Evolutionary conservation across 2,329 filamentous ascomycete species (phyloP), one percentile per base, ranked within the genome.

Genomic region (Aureobasidium sp.): DNA sequence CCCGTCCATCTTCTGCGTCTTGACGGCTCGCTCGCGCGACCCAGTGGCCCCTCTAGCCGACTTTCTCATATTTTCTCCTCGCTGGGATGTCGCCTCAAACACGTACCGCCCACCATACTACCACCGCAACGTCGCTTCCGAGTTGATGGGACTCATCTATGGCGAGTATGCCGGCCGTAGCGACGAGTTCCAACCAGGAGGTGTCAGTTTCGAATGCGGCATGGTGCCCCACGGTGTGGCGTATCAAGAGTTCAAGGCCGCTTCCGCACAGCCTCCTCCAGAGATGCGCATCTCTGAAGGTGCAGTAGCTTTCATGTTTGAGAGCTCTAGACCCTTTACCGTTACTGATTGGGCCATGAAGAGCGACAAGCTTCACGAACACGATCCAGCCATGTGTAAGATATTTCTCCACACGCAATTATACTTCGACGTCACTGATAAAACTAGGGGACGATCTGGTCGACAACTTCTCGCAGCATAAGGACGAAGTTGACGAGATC

Each of bases 261-360:
- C 80, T 17, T 76, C 77, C 47, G 80, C 77, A 2, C 71, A 81
- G 59, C 73, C 82, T 54, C 73, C 73, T 70, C 82, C 74, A 61
- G 77, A 78, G 64, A 77, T 77, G 73, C 70, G 72, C 50, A 72
- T 76, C 9, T 76, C 77, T 47, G 73, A 75, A 61, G 76, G 74
- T 50, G 70, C 73, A 35, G 74, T 77, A 3, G 72, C 77, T 57
- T 76, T 72, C 66, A 78, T 78, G 15, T 66, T 79, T 14, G 74
- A 75, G 56, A 69, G 70, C 70, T 68, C 50, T 59, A 31, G 45
- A 9, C 37, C n/a, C 2, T 63, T 64, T 35, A 64, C 60, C 19
- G 56, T 63, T 17, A 60, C 61, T 5, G n/a, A 65, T 40, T 65
- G 58, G 58, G 64, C 64, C 17, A 48, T 62, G 35, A 65, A 22